Percentiles rank a stretch among this genome's conserved stretches.
phyloP scores from a whole-genome alignment of 208 protist genomes.

The Trypanosoma rangeli region DNA sequence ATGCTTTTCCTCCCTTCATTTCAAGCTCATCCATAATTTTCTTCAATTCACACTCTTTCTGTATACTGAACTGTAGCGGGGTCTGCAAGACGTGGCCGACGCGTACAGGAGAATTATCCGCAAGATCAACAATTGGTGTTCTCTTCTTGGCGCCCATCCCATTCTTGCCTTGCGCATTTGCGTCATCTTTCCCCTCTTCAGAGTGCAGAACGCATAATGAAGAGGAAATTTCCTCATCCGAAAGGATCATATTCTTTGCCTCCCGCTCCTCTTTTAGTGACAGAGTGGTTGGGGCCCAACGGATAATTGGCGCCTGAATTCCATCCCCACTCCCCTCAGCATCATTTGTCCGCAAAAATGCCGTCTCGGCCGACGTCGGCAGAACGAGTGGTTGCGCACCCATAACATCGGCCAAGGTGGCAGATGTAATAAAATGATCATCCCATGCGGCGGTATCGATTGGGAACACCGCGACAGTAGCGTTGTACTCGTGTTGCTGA shows the following conservation, averaged over 20 bases:
- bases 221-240: neutral
- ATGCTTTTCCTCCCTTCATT: neutral
- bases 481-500: conserved; percentile 58
- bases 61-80: conserved; percentile 39
- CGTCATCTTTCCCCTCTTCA: neutral
- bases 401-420: conserved; percentile 35
- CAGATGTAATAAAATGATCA: conserved; percentile 31
- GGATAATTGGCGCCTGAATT: conserved; percentile 47
- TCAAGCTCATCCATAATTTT: conserved; percentile 32
- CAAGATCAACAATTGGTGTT: neutral
- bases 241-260: neutral
- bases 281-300: conserved; percentile 44
- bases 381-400: conserved; percentile 38
- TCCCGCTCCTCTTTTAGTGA: neutral
- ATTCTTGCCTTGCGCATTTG: neutral
- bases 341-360: neutral
- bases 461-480: conserved; percentile 50
- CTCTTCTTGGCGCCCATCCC: neutral
- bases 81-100: neutral
- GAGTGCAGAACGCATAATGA: neutral
- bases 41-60: conserved; percentile 39
- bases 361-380: conserved; percentile 13
- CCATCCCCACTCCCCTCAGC: neutral
- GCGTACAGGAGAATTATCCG: no score
- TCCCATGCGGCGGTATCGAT: conserved; percentile 80